Conservation (phyloP, 2,329 filamentous ascomycete genomes). For the Calonectria hawksworthii region DNA sequence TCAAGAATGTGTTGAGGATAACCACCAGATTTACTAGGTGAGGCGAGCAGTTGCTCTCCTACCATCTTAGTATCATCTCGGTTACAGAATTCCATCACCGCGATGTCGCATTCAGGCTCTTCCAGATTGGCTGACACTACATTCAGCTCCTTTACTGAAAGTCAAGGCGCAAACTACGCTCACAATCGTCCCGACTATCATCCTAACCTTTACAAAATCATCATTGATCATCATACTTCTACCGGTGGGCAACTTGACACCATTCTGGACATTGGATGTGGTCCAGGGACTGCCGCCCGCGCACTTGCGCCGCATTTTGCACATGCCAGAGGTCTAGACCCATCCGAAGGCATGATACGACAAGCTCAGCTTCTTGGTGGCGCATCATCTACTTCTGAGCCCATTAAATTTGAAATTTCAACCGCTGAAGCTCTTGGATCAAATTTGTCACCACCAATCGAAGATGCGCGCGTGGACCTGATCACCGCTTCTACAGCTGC, state of each 20-base stretch:
- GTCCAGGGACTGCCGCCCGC: constrained; percentile 65
- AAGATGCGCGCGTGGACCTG: constrained; percentile 59
- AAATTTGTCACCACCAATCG: constrained; percentile 46
- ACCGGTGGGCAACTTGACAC: constrained; percentile 58
- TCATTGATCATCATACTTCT: constrained; percentile 62
- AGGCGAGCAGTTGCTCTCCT: not conserved
- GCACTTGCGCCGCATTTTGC: constrained; percentile 61
- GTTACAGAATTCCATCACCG: not conserved
- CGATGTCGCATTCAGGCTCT: not conserved
- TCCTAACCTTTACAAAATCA: constrained; percentile 58
- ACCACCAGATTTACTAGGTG: not conserved
- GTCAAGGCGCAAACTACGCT: constrained; percentile 61
- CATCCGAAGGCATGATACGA: constrained; percentile 66
- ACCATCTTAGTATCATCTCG: not conserved
- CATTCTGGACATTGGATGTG: constrained; percentile 69
- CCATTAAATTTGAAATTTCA: constrained; percentile 55
- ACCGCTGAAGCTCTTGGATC: constrained; percentile 59
- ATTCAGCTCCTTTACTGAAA: not conserved
- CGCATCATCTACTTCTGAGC: constrained; percentile 41
- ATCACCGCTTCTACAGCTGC: constrained; percentile 65
- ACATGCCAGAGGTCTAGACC: constrained; percentile 64
- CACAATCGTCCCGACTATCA: constrained; percentile 59
- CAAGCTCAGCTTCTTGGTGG: constrained; percentile 57
- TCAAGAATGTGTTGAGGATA: not conserved
- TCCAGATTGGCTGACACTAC: constrained; percentile 7